Percentiles rank a stretch among this genome's conserved stretches.
These are phyloP conservation scores for Aureobasidium sp. DNA, from an alignment of 2,329 filamentous ascomycete species.

Conservation along the genomic window DNA sequence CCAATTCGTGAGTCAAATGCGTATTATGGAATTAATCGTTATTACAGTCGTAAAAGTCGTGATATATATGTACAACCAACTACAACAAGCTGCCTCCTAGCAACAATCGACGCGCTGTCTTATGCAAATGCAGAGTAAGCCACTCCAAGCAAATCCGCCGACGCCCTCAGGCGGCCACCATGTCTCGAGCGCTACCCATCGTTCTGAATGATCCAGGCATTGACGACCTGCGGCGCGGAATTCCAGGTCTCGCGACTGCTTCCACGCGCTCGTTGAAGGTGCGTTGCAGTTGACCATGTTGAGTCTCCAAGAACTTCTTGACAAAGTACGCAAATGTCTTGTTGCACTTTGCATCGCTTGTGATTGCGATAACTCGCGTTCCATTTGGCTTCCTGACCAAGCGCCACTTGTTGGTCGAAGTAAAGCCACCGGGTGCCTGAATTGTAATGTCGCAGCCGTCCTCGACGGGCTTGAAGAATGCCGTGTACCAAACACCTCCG, in stretches of 20 bases:
- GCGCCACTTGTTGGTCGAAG: slow-evolving; percentile 28
- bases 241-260: slow-evolving; percentile 1
- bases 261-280: slow-evolving; percentile 26
- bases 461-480: slow-evolving; percentile 24
- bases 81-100: neutral
- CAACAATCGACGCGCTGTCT: neutral
- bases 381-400: slow-evolving; percentile 22
- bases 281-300: slow-evolving; percentile 25
- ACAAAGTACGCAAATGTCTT: slow-evolving; percentile 28
- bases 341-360: slow-evolving; percentile 28
- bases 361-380: slow-evolving; percentile 19
- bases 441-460: slow-evolving; percentile 32
- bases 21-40: neutral
- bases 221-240: neutral
- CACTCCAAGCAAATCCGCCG: too few relatives aligned
- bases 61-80: neutral
- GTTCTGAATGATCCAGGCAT: slow-evolving; percentile 5
- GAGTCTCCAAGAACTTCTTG: slow-evolving; percentile 29
- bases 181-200: neutral
- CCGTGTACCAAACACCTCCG: slow-evolving; percentile 28
- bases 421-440: slow-evolving; percentile 30
- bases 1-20: neutral
- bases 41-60: neutral
- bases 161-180: neutral
- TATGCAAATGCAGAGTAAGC: neutral